A percentile compares a stretch with the other conserved stretches of the same genome.
Evolutionary conservation across 78 protist genomes (phyloP).

Genomic region (Dictyostelium brefeldianum): DNA sequence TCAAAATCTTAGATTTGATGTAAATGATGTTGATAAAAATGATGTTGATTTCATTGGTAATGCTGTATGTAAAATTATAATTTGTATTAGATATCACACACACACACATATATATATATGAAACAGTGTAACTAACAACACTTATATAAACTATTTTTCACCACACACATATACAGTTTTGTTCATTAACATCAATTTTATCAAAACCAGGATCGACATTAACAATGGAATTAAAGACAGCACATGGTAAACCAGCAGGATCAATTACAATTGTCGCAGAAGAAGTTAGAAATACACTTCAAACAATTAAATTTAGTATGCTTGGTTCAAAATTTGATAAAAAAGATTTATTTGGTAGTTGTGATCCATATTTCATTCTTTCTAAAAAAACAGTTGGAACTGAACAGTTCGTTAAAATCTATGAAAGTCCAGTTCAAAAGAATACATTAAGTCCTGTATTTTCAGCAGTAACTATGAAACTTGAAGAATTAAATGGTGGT

Average conservation of each 20-base stretch:
- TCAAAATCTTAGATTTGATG: slow-evolving; percentile 46
- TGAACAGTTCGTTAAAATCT: not conserved
- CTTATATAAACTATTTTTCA: not conserved
- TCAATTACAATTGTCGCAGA: slow-evolving; percentile 19
- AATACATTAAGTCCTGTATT: slow-evolving; percentile 81
- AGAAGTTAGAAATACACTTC: not conserved
- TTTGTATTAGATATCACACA: too few relatives aligned
- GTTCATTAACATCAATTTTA: slow-evolving; percentile 34
- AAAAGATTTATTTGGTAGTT: slow-evolving; percentile 55
- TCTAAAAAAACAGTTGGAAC: slow-evolving; percentile 17
- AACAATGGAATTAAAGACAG: not conserved
- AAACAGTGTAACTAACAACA: not conserved
- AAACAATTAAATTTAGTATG: slow-evolving; percentile 4
- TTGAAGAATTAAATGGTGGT: slow-evolving; percentile 61
- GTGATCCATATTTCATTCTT: slow-evolving; percentile 35
- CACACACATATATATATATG: not conserved
- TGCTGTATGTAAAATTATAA: not conserved
- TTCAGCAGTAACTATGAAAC: not conserved
- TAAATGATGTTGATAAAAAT: slow-evolving; percentile 75
- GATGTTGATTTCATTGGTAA: slow-evolving; percentile 67
- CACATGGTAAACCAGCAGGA: slow-evolving; percentile 31
- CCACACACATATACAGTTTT: slow-evolving; percentile 10
- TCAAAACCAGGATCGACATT: slow-evolving; percentile 49
- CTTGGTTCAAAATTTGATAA: slow-evolving; percentile 33
- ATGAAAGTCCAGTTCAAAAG: slow-evolving; percentile 29